Evolutionary conservation across 2,329 filamentous ascomycete species (phyloP), one percentile per base, ranked within the genome.

Genomic region (Fusarium transvaalense): DNA sequence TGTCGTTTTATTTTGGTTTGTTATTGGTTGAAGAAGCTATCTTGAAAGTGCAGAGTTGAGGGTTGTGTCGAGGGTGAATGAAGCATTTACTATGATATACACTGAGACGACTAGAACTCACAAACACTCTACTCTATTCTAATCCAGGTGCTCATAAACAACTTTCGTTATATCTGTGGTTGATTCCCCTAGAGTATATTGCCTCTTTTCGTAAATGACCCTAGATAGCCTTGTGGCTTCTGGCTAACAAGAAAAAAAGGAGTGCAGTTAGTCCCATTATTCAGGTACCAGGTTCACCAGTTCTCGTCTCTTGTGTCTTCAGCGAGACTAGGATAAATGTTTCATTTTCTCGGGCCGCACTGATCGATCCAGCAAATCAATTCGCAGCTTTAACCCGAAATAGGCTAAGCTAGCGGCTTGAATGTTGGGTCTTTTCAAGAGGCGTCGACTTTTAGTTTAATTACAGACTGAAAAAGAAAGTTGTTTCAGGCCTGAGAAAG

Each of bases 381-480:
- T 12, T 47, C 15, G 37, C 15, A 15, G 27, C 53, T 47, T 47
- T 55, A 32, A 17, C 46, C 61, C 25, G 8, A 38, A 42, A 19
- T 2, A 17, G 17, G 60, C 35, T 27, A 47, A 63, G 50, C 14
- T 19, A 10, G 17, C 29, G 39, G 17, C 31, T 35, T 55, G 21
- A 7, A 42, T 41, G 39, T 47, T 50, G n/a, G 46, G 14, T 8
- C 17, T 23, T 38, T 50, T n/a, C n/a, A n/a, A n/a, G 48, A 59
- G 61, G 60, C 61, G 53, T 64, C 58, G 29, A 48, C 14, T 64
- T 25, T 60, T 64, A 64, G 57, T 64, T 64, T 42, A 65, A 64
- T 50, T 50, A 50, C 47, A n/a, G 23, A 19, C 21, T 37, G 5
- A 27, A 13, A 35, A 34, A 29, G 31, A 41, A 21, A 35, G 25